Base-by-base conservation (phyloP, 257 asterid genomes). In the Forsythia suspensa region DNA sequence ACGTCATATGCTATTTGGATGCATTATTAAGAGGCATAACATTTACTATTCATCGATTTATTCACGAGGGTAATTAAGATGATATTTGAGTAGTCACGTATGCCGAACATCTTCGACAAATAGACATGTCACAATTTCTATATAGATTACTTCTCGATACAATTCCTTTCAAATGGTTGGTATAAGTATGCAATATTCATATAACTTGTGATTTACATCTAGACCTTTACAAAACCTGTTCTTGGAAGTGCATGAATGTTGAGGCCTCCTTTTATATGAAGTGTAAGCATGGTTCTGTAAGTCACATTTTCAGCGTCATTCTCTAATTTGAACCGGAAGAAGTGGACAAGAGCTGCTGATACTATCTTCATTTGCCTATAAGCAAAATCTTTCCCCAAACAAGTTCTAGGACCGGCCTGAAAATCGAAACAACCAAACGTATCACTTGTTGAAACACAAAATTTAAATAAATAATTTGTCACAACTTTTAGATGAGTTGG, bases 281-380 rank as follows among this genome's bases (percentile, higher is more conserved):
- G 94, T 1, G 94, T 90, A 70, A 90, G 72, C 96, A 90, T 92
- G 29, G 90, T 88, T 81, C 92, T 89, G 71, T 92, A 92, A 6
- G 89, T 88, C 39, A 88, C 96, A 21, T 57, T 85, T 46, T 83
- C 36, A 24, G 75, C 68, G 20, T 84, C 87, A 72, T 87, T 88
- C 6, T 86, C 77, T 76, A 90, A 69, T 71, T 79, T 88, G 86
- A 89, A 89, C 80, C 80, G 70, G 88, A 90, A 90, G 87, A 80
- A 88, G 52, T 82, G 83, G 11, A 90, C 78, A 21, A 92, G 91
- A 55, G 88, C 84, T 13, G 89, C 87, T 37, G 96, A 70, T 18
- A 87, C 74, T 42, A 89, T 89, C 89, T 90, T 92, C 96, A 92
- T 92, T 79, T 92, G 92, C 3, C 91, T 85, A 77, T 92, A 90